A percentile compares a stretch with the other conserved stretches of the same genome.
These are phyloP conservation scores for Mimosa pudica DNA, from an alignment of 306 rosid genomes.

Conservation along the genomic window DNA sequence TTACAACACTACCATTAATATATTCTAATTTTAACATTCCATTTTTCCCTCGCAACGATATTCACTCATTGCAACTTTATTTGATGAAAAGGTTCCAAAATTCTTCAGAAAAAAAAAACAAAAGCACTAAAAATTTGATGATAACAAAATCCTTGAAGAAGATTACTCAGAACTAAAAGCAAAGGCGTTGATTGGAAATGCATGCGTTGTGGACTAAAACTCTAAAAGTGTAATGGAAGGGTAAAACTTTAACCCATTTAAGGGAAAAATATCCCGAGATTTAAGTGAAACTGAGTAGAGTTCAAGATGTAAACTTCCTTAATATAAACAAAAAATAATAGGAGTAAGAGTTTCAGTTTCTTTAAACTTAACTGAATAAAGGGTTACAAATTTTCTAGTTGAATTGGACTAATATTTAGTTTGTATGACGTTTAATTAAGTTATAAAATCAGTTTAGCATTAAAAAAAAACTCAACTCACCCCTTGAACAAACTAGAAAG, in stretches of 20 bases:
- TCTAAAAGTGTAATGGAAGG: background rate
- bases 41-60: background rate
- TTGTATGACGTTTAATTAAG: background rate
- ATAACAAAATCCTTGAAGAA: background rate
- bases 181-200: background rate
- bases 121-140: background rate
- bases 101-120: background rate
- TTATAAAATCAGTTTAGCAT: background rate
- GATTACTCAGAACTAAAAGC: background rate
- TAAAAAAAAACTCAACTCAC: background rate
- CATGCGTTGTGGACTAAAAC: too few relatives aligned
- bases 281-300: background rate
- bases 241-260: too few relatives aligned
- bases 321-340: background rate
- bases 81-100: background rate
- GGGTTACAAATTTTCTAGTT: background rate
- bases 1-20: background rate
- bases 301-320: background rate
- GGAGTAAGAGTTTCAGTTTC: background rate
- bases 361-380: background rate
- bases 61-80: background rate
- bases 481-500: conserved; percentile 25
- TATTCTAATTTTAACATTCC: background rate
- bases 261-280: background rate
- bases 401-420: too few relatives aligned